Evolutionary conservation across 768 basidiomycete genomes (phyloP), one percentile per base, ranked within the genome.

Genomic region (Calocera cornea): DNA sequence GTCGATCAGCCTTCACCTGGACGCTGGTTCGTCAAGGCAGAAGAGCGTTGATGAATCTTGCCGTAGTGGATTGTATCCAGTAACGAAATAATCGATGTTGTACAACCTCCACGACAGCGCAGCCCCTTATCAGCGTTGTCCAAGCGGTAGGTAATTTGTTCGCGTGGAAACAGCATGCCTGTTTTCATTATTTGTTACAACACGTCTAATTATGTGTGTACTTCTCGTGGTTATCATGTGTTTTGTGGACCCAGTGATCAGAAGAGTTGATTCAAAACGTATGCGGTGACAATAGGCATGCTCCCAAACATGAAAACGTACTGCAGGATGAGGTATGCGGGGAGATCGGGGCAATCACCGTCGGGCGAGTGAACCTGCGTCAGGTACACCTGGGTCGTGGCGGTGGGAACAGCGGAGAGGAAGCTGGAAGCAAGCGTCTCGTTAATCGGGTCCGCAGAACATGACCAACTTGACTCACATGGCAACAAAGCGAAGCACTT

Each of bases 281-380:
- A 78, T 0, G 78, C 77, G 0, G 75, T 82, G 41, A 79, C 69
- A 16, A 74, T 72, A 0, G 77, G 77, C 75, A 77, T 79, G 41
- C 75, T 76, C 22, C 79, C 5, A 12, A 79, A 74, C 77, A 79
- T 78, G 54, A 82, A 71, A 16, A 75, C 67, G 68, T 81, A 82
- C 70, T 80, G 87, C 14, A 85, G 86, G 38, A 88, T 83, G 54
- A 88, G 77, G 72, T 87, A 87, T 3, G 83, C 78, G 0, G 85
- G 79, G 2, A 88, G 75, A 70, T 87, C 82, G 63, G 86, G 84
- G 3, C 86, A 84, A 33, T 77, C 80, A 31, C 88, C 87, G 1
- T 84, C 86, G 1, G 83, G 85, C 54, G 85, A 87, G 71, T 86
- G 83, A 10, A 86, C 82, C 71, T 88, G 86, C 0, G 86, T 87